Evolutionary conservation across 2,329 filamentous ascomycete species (phyloP).

Genomic region (Neurospora sp.): DNA sequence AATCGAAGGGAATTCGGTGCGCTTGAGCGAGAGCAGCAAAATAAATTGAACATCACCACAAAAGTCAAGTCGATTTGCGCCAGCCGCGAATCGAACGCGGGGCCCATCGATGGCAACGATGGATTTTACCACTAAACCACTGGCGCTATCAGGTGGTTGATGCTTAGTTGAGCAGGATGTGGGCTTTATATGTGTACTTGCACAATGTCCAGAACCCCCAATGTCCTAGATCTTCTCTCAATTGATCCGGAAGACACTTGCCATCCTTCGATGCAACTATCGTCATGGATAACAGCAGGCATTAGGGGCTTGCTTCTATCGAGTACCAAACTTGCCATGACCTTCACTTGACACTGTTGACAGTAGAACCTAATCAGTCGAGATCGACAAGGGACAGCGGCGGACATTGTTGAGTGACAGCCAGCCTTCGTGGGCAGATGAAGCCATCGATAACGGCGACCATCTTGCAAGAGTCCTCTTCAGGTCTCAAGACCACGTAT

Average conservation of each 20-base stretch:
- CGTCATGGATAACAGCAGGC: not conserved
- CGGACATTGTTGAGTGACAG: not conserved
- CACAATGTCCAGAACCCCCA: not conserved
- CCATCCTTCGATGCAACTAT: not conserved
- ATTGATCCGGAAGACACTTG: not conserved
- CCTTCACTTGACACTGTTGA: not conserved
- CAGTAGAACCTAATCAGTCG: not conserved
- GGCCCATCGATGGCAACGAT: constrained; percentile 43
- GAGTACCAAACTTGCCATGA: not conserved
- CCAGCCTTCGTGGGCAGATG: not conserved
- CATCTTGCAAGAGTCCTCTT: not conserved
- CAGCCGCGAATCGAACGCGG: constrained; percentile 20
- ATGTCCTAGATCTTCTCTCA: not conserved
- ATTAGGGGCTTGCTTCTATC: not conserved
- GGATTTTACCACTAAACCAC: constrained; percentile 45
- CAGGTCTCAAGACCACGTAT: not conserved
- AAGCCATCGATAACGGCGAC: not conserved
- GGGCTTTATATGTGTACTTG: not conserved
- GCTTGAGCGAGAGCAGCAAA: not conserved
- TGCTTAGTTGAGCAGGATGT: fast-evolving
- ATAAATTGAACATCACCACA: not conserved
- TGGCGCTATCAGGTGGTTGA: constrained; percentile 8
- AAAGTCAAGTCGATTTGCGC: constrained; percentile 4
- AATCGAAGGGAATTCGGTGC: not conserved
- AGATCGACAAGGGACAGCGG: not conserved